Evolutionary conservation across 805 yeast species (phyloP), one percentile per base, ranked within the genome.

Genomic region (Sungouiozyma ichnusensis): DNA sequence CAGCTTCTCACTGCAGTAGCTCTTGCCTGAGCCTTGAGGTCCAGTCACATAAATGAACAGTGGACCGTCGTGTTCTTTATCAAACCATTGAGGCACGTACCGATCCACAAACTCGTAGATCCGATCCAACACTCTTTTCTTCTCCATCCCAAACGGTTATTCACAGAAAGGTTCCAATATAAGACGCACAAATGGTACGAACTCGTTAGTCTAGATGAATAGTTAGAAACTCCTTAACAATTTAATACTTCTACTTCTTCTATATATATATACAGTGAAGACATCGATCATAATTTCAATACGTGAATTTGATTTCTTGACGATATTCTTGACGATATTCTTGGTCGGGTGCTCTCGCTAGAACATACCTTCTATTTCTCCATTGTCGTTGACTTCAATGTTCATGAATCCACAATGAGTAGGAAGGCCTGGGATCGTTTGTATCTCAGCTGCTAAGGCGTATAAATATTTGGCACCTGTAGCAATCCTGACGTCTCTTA

Each of bases 381-480:
- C 90, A 48, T 81, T 75, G 35, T 79, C 85, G 55, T 77, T 74
- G 41, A 83, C 86, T 64, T 83, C 92, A 39, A 83, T 86, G 53
- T 83, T 81, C 90, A 83, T 83, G 66, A 79, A 83, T 34, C 94
- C 92, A 60, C 85, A 78, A 58, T 81, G 84, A 3, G 94, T 83
- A 44, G 92, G 85, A 60, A 83, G 71, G 46, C 94, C 92, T 20
- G 94, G 94, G 54, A 83, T 83, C 36, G 94, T 83, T 69, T 79
- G 85, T 55, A 83, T 83, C 62, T 82, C 88, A 42, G 86, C 92
- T 4, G 94, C 92, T 54, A 83, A 69, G 4, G 90, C 92, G 57
- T 82, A 83, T 62, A 83, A 70, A 64, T 83, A 83, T 3, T 92
- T 92, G 33, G 92, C 92, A 64, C 94, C 94, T 51, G 80, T 73